Conservation (phyloP, 495 filamentous ascomycete genomes). For the Haplographium delicatum region DNA sequence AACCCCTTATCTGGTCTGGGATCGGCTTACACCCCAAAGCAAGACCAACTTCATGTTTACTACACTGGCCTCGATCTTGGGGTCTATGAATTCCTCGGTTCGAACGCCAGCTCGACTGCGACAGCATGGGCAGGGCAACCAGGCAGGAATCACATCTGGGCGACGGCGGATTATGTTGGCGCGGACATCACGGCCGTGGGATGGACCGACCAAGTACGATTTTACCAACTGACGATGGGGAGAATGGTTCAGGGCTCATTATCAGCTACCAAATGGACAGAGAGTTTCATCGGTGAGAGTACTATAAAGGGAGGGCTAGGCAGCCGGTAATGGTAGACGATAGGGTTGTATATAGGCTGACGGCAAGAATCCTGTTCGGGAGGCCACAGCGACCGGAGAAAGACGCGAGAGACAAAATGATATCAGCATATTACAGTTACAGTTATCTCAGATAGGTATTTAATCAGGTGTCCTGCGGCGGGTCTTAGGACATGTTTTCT, state of each 20-base stretch:
- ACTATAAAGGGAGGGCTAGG: too few species aligned
- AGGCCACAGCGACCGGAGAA: too few species aligned
- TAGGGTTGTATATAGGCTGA: too few species aligned
- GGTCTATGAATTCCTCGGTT: slow-evolving; percentile 11
- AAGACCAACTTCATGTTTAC: slow-evolving; percentile 15
- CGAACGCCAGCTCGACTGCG: neutral
- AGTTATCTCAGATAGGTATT: too few species aligned
- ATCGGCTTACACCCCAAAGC: slow-evolving; percentile 2
- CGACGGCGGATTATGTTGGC: slow-evolving; percentile 13
- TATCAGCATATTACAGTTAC: too few species aligned
- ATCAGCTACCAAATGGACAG: neutral
- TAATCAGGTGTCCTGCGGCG: too few species aligned
- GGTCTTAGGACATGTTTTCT: too few species aligned
- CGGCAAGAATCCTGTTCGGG: too few species aligned
- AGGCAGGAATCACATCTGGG: slow-evolving; percentile 11
- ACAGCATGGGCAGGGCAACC: neutral
- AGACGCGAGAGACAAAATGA: too few species aligned
- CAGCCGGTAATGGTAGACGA: too few species aligned
- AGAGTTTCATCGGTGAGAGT: neutral
- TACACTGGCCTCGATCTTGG: slow-evolving; percentile 14
- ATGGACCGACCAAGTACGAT: neutral
- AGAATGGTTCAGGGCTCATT: neutral
- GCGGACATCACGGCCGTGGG: slow-evolving; percentile 13
- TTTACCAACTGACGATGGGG: neutral
- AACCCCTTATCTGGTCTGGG: slow-evolving; percentile 12